Percentiles rank a stretch among this genome's conserved stretches.
Conservation (phyloP, 352 stramenopile species). For the Aphanomyces euteiches region DNA sequence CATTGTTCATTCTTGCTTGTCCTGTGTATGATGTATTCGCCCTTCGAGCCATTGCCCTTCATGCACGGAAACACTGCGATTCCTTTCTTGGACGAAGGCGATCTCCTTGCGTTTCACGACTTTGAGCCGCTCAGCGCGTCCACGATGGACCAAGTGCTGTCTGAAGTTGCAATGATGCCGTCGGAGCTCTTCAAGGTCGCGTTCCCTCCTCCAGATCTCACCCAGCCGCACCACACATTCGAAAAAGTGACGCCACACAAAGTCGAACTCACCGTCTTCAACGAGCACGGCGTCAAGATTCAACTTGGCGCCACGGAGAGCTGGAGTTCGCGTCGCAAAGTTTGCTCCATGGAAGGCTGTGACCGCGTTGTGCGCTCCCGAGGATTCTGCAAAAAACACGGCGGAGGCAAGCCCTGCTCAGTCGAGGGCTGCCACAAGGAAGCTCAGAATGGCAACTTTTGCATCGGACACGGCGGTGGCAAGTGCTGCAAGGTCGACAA, state of each 20-base stretch:
- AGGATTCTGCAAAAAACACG: constrained; percentile 77
- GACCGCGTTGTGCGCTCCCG: constrained; percentile 77
- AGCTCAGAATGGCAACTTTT: constrained; percentile 53
- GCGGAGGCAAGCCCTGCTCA: constrained; percentile 75
- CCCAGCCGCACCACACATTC: neutral
- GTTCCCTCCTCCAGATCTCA: neutral
- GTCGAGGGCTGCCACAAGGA: constrained; percentile 64
- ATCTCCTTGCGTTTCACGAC: constrained; percentile 8
- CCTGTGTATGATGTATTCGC: neutral
- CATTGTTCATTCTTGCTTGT: neutral
- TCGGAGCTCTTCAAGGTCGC: neutral
- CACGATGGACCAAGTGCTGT: constrained; percentile 11
- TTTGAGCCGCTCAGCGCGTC: constrained; percentile 1
- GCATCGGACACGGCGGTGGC: constrained; percentile 42
- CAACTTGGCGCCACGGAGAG: neutral
- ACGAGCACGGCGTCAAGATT: neutral
- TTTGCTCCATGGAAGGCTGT: constrained; percentile 38
- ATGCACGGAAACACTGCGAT: neutral
- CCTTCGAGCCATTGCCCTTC: neutral
- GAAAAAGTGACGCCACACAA: neutral
- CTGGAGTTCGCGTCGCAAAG: constrained; percentile 10
- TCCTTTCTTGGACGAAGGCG: neutral
- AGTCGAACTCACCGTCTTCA: neutral
- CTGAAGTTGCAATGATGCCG: constrained; percentile 4
- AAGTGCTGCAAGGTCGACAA: constrained; percentile 39